These are phyloP conservation scores for Ceratocystis ficicola DNA, from an alignment of 2,329 filamentous ascomycete species.

Conservation along the genomic window DNA sequence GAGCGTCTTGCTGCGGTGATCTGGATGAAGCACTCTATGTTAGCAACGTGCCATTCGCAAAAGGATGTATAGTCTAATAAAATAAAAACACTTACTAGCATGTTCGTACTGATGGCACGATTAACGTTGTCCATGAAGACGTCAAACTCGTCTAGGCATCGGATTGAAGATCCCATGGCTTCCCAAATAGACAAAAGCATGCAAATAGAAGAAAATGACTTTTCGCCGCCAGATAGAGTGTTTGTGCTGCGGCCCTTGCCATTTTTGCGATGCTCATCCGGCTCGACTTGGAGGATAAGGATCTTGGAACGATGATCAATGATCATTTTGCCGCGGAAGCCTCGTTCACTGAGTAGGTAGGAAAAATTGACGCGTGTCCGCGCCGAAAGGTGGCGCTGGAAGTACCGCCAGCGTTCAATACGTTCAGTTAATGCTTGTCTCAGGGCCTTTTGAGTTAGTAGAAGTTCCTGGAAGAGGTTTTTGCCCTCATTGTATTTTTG, in stretches of 20 bases:
- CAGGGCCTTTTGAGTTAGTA: constrained; percentile 34
- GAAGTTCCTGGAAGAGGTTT: constrained; percentile 33
- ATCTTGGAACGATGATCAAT: constrained; percentile 64
- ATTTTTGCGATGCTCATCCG: constrained; percentile 55
- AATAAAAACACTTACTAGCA: constrained; percentile 55
- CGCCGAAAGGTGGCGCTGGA: constrained; percentile 75
- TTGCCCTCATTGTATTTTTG: constrained; percentile 33
- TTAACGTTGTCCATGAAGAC: constrained; percentile 99
- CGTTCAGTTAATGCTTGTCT: constrained; percentile 55
- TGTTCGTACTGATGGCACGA: constrained; percentile 78
- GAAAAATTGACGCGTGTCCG: constrained; percentile 75
- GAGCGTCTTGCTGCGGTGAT: constrained; percentile 62
- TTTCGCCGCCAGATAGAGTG: constrained; percentile 90
- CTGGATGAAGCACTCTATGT: constrained; percentile 7
- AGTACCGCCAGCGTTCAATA: constrained; percentile 62
- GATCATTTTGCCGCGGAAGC: constrained; percentile 70
- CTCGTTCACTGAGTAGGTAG: constrained; percentile 77
- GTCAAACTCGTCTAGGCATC: constrained; percentile 95
- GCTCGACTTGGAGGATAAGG: constrained; percentile 66
- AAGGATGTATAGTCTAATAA: background rate
- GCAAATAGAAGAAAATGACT: constrained; percentile 95
- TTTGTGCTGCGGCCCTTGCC: constrained; percentile 69
- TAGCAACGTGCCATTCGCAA: background rate
- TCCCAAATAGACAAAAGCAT: constrained; percentile 90
- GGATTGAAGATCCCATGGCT: constrained; percentile 88